Evolutionary conservation across 2,329 filamentous ascomycete genomes (phyloP).

Genomic region (Xylariaceae sp.): DNA sequence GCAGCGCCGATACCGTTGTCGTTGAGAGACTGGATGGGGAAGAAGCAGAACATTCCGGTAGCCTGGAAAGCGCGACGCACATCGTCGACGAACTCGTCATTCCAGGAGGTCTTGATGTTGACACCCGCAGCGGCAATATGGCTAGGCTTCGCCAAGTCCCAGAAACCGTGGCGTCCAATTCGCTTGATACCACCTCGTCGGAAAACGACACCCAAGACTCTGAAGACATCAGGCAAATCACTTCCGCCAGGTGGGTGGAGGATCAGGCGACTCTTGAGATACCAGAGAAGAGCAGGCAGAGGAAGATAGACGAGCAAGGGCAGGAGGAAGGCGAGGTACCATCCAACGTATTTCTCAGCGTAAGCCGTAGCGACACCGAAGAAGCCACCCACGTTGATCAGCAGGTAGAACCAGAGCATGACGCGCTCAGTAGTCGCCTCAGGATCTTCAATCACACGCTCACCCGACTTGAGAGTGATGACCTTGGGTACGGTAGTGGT

Average conservation of each 20-base stretch:
- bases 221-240: slow-evolving; percentile 42
- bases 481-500: slow-evolving; percentile 52
- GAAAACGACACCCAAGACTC: slow-evolving; percentile 38
- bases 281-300: slow-evolving; percentile 40
- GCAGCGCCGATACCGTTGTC: slow-evolving; percentile 49
- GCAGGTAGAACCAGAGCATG: slow-evolving; percentile 60
- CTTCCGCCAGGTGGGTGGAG: slow-evolving; percentile 43
- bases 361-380: slow-evolving; percentile 50
- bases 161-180: slow-evolving; percentile 47
- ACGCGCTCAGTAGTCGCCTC: slow-evolving; percentile 61
- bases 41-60: slow-evolving; percentile 57
- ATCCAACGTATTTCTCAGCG: slow-evolving; percentile 48
- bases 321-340: slow-evolving; percentile 46
- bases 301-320: slow-evolving; percentile 42
- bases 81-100: slow-evolving; percentile 65
- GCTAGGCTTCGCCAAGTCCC: slow-evolving; percentile 57
- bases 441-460: slow-evolving; percentile 66
- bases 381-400: slow-evolving; percentile 53
- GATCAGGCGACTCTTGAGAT: slow-evolving; percentile 39
- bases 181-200: slow-evolving; percentile 36
- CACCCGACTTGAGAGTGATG: slow-evolving; percentile 48
- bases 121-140: slow-evolving; percentile 43
- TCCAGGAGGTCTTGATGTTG: slow-evolving; percentile 44
- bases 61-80: slow-evolving; percentile 56
- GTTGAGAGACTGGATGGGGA: slow-evolving; percentile 43